Evolutionary conservation across 768 basidiomycete species (phyloP), one percentile per base, ranked within the genome.

Genomic region (Coprinellus micaceus): DNA sequence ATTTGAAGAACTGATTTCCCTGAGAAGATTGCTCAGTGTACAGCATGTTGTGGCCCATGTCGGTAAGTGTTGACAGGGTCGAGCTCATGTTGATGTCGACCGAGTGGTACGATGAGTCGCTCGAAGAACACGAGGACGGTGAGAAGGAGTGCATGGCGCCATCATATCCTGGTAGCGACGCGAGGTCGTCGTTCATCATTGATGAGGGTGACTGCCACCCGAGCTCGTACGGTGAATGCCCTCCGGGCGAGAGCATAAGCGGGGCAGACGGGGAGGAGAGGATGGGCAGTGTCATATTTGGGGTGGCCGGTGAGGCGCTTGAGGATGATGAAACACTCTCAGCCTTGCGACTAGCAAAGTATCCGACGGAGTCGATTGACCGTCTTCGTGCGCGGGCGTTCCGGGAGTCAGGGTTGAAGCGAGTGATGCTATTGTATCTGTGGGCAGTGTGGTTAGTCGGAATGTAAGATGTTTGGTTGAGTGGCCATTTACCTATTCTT

Each of bases 371-470:
- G 10, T 69, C 66, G 40, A 73, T 73, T 15, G 69, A 72, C 64
- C 70, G 73, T 61, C 75, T 69, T 56, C 76, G 64, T 43, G 70
- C 66, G 5, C 76, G 71, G 36, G 65, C 50, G 28, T 64, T 64
- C 3, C 75, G 69, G 9, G 71, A 70, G 52, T 77, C 77, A 22
- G 69, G 70, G 54, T 74, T 77, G 66, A 77, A 78, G 44, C 79
- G 70, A 24, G 78, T 80, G 57, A 80, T 78, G 56, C 78, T 79
- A 57, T 81, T 82, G 61, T 81, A 82, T 61, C 80, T 80, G 48
- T 40, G 24, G 24, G 45, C 17, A 54, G 49, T 54, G 55, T 36
- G 53, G 57, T 53, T 29, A 54, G 43, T 45, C 52, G 52, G 39
- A 48, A 59, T 52, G 45, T 39, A 48, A 22, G 49, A 53, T 30